phyloP scores from a whole-genome alignment of 2,329 filamentous ascomycete species.

The Pestalotiopsis sp. region DNA sequence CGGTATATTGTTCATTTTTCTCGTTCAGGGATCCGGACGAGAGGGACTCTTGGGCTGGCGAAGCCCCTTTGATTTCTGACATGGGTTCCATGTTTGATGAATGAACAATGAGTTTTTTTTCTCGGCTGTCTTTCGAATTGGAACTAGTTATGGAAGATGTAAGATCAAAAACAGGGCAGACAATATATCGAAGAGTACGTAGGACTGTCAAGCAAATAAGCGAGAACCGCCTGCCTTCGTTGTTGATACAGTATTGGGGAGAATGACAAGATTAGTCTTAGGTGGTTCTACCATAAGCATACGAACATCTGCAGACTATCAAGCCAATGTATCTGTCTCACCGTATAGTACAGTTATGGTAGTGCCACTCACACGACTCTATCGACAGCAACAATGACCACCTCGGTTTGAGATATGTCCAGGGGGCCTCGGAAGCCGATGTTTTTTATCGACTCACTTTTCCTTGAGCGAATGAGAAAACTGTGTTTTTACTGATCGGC shows the following conservation, averaged over 20 bases:
- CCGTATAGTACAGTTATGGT: not conserved
- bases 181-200: no score
- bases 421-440: not conserved
- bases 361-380: not conserved
- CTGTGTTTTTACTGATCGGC: not conserved
- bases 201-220: no score
- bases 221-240: no score
- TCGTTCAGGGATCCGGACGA: conserved; percentile 6
- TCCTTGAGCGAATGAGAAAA: not conserved
- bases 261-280: no score
- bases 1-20: conserved; percentile 7
- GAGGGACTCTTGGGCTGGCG: not conserved
- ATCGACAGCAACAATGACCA: not conserved
- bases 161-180: no score
- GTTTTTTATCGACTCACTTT: not conserved
- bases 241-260: no score
- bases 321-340: no score
- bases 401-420: not conserved
- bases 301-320: no score
- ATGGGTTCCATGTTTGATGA: not conserved
- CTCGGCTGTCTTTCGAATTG: no score
- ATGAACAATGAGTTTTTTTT: not conserved
- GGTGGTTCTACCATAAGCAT: no score
- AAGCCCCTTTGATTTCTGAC: not conserved
- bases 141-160: no score